These are phyloP conservation scores for Glycine soja DNA, from an alignment of 306 rosid species.

Conservation along the genomic window DNA sequence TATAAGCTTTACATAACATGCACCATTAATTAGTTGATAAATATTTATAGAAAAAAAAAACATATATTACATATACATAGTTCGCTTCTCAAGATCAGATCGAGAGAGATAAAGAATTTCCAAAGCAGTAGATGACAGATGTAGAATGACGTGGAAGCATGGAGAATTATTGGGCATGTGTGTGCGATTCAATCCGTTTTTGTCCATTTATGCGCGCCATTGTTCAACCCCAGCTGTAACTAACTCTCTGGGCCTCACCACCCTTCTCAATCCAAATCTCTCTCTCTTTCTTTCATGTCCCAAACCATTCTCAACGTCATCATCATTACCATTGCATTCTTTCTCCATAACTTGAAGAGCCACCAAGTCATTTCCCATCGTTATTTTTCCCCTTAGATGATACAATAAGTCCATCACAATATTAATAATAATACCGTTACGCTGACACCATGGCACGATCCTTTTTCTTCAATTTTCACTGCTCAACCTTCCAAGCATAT, in stretches of 20 bases:
- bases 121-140: conserved; percentile 43
- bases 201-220: conserved; percentile 62
- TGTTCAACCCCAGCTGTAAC: conserved; percentile 65
- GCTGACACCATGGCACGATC: neutral
- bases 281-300: neutral
- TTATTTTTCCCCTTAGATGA: neutral
- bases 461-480: neutral
- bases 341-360: too few species aligned
- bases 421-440: neutral
- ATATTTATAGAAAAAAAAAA: conserved; percentile 12
- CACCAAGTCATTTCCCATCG: conserved; percentile 22
- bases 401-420: too few species aligned
- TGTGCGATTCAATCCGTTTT: conserved; percentile 58
- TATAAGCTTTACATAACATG: conserved; percentile 27
- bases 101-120: conserved; percentile 41
- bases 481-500: conserved; percentile 91
- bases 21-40: conserved; percentile 41
- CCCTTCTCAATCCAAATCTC: neutral
- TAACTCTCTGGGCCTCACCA: conserved; percentile 48
- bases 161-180: conserved; percentile 61
- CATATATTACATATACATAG: conserved; percentile 26
- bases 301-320: conserved; percentile 34
- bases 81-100: conserved; percentile 69
- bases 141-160: conserved; percentile 28
- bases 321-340: neutral